Conservation (phyloP, 2,329 filamentous ascomycete species). For the Cercospora canescens region DNA sequence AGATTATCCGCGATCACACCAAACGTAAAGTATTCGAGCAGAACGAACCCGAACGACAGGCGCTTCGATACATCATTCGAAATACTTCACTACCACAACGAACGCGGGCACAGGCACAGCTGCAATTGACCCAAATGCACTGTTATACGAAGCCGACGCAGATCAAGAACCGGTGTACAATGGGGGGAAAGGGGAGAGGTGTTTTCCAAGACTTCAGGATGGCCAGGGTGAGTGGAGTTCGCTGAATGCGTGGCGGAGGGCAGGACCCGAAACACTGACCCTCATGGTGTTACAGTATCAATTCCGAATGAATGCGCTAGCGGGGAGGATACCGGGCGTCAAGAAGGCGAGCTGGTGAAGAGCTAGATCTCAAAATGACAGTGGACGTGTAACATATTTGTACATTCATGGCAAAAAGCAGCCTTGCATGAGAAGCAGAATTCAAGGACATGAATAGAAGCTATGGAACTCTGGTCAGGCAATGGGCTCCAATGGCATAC, state of each 20-base stretch:
- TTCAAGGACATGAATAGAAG: neutral
- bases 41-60: conserved; percentile 89
- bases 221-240: conserved; percentile 68
- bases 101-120: conserved; percentile 85
- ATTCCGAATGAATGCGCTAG: conserved; percentile 86
- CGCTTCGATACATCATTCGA: conserved; percentile 76
- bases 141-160: conserved; percentile 91
- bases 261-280: conserved; percentile 23
- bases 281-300: conserved; percentile 64
- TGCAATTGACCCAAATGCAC: conserved; percentile 93
- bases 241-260: conserved; percentile 11
- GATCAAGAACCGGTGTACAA: conserved; percentile 89
- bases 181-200: conserved; percentile 87
- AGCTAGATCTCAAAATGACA: neutral
- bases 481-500: neutral
- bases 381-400: neutral
- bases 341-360: conserved; percentile 93
- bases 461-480: neutral
- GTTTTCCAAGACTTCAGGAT: conserved; percentile 92
- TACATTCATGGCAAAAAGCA: neutral
- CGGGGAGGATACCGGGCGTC: conserved; percentile 84
- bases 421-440: neutral
- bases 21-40: conserved; percentile 92
- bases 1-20: conserved; percentile 88
- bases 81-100: conserved; percentile 83